Base-by-base conservation (phyloP, 1,139 yeast species). In the Pneumocystis carinii region DNA sequence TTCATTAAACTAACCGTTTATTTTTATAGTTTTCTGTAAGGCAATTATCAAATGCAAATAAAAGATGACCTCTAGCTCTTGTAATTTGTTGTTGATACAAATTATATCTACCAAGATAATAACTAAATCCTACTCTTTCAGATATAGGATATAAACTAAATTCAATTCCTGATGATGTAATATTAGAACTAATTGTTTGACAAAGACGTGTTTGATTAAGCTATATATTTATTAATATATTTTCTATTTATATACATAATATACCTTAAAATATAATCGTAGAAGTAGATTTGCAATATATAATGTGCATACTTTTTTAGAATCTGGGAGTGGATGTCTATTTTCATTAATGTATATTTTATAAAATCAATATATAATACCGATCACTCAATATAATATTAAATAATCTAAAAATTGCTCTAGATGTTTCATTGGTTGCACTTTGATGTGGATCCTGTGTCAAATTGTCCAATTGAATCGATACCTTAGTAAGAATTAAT, bases 61-160 rank as follows among this genome's bases (percentile, higher is more conserved):
- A 69, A 59, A 88, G 76, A 70, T 87, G 90, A 36, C 74, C 71
- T 68, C 77, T 84, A 2, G 89, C 81, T 62, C 78, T 79, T 14
- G 76, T 73, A 39, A 84, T 75, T 39, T 67, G 67, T 68, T 84
- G 84, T 66, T 82, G 80, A 59, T 82, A 78, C 62, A 87, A 72
- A 69, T 84, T 83, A 70, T 81, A 87, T 63, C 83, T 78, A 0
- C 90, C 90, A 59, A 86, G 76, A 69, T 84, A 81, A 71, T 78
- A 87, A 62, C 92, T 75, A 72, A 85, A 87, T 68, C 83, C 85
- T 4, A 86, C 78, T 64, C 81, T 82, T 66, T 84, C 84, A 1
- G 81, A 73, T 59, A 75, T 73, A 3, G 82, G 76, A 65, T 81
- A 84, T 14, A 71, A 69, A 1, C 74, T 69, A 67, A 84, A 78